Evolutionary conservation across 192 early-diverging fungal genomes (phyloP).

Genomic region (Neocallimastix lanati): DNA sequence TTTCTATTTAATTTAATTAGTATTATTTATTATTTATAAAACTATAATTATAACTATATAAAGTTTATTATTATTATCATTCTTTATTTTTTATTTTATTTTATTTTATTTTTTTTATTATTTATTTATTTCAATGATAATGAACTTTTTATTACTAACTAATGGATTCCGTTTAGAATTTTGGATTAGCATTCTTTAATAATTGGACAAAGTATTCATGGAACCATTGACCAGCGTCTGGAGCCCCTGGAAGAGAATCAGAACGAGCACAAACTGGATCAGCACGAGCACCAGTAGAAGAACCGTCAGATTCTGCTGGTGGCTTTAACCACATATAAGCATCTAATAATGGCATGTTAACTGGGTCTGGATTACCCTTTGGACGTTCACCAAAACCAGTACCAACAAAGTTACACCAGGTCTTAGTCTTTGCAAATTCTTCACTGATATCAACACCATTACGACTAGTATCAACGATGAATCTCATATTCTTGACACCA

Average conservation of each 20-base stretch:
- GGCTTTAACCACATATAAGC: conserved; percentile 26
- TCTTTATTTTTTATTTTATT: too few species aligned
- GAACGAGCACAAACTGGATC: conserved; percentile 6
- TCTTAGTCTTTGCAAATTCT: conserved; percentile 10
- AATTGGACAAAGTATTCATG: conserved; percentile 15
- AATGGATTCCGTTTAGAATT: too few species aligned
- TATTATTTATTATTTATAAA: too few species aligned
- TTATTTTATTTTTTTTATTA: too few species aligned
- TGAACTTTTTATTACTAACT: too few species aligned
- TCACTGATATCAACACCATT: conserved; percentile 3
- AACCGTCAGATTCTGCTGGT: conserved; percentile 18
- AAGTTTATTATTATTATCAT: too few species aligned
- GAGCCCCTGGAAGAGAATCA: conserved; percentile 11
- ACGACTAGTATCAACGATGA: conserved; percentile 12
- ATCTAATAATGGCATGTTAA: conserved; percentile 12
- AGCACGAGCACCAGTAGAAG: conserved; percentile 9
- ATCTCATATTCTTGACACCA: conserved; percentile 7
- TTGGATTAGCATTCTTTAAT: conserved; percentile 25
- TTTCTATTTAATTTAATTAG: too few species aligned
- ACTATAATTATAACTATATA: too few species aligned
- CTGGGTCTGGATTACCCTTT: background rate
- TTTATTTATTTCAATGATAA: too few species aligned
- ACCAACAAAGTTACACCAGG: conserved; percentile 15
- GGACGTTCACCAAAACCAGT: conserved; percentile 8
- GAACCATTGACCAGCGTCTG: conserved; percentile 24